phyloP scores from a whole-genome alignment of 768 basidiomycete species.

The Termitomyces sp. region DNA sequence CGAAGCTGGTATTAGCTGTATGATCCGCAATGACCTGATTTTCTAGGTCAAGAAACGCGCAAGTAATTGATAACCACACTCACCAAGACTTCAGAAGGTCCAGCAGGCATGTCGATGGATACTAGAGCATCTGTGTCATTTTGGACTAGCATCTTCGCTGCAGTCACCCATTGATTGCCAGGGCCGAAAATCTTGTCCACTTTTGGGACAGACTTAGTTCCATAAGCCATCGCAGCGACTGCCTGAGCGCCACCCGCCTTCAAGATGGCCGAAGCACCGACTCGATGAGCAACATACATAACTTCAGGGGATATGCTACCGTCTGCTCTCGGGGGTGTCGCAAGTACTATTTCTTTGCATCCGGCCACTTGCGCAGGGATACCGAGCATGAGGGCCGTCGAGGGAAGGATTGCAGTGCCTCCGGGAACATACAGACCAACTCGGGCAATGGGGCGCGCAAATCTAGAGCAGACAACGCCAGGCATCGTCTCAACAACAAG shows the following conservation, averaged over 20 bases:
- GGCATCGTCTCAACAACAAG: slow-evolving; percentile 96
- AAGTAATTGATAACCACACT: slow-evolving; percentile 25
- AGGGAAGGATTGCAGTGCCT: slow-evolving; percentile 93
- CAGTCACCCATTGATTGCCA: slow-evolving; percentile 99
- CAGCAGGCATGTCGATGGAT: slow-evolving; percentile 98
- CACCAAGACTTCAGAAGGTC: slow-evolving; percentile 95
- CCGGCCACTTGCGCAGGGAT: slow-evolving; percentile 97
- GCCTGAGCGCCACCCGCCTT: slow-evolving; percentile 98
- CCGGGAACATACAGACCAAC: slow-evolving; percentile 98
- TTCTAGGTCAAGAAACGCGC: neutral
- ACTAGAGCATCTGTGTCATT: slow-evolving; percentile 97
- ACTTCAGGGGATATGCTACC: slow-evolving; percentile 96
- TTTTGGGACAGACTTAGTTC: slow-evolving; percentile 91
- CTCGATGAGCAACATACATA: slow-evolving; percentile 89
- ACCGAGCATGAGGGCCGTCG: slow-evolving; percentile 96
- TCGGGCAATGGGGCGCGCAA: slow-evolving; percentile 90
- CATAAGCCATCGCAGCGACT: slow-evolving; percentile 93
- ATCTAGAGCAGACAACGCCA: slow-evolving; percentile 92
- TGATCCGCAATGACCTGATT: slow-evolving; percentile 88
- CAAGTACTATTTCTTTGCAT: slow-evolving; percentile 86
- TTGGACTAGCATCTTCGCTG: slow-evolving; percentile 98
- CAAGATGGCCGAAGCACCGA: slow-evolving; percentile 86
- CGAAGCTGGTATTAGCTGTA: slow-evolving; percentile 81
- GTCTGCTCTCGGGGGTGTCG: slow-evolving; percentile 92
- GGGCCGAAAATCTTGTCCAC: slow-evolving; percentile 99